Evolutionary conservation across 2,329 filamentous ascomycete species (phyloP).

Genomic region (Diaporthe capsici): DNA sequence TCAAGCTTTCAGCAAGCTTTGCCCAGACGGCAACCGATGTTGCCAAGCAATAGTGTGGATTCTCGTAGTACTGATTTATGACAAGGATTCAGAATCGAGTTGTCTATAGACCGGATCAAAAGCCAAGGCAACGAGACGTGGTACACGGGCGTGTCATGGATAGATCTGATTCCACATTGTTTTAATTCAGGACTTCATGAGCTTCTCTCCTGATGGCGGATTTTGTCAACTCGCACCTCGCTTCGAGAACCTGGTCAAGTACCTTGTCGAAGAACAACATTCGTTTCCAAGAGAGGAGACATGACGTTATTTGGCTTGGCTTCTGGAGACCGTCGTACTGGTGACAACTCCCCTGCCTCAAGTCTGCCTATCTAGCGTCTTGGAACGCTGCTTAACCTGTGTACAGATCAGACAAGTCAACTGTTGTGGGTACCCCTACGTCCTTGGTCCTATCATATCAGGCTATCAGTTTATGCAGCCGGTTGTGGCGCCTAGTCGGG

Average conservation of each 20-base stretch:
- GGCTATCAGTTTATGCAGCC: background rate
- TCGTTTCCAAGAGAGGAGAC: background rate
- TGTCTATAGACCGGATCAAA: background rate
- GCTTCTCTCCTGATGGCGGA: background rate
- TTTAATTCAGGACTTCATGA: background rate
- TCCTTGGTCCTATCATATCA: background rate
- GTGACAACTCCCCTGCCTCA: background rate
- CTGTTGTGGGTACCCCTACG: background rate
- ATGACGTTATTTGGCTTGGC: background rate
- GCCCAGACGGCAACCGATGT: background rate
- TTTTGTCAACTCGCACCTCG: background rate
- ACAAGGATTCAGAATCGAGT: too few species aligned
- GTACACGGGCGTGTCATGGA: background rate
- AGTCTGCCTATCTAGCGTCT: background rate
- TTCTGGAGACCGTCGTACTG: background rate
- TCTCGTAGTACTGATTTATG: too few species aligned
- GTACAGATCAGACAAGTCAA: background rate
- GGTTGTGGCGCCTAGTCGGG: background rate
- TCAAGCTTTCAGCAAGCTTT: slow-evolving; percentile 27
- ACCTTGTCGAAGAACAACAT: background rate
- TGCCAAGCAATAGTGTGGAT: background rate
- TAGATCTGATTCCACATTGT: background rate
- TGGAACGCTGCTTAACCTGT: background rate
- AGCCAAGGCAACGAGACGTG: background rate
- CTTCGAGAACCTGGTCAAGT: background rate